Base-by-base conservation (phyloP, 1,284 basidiomycete genomes). In the Mycena citricolor region DNA sequence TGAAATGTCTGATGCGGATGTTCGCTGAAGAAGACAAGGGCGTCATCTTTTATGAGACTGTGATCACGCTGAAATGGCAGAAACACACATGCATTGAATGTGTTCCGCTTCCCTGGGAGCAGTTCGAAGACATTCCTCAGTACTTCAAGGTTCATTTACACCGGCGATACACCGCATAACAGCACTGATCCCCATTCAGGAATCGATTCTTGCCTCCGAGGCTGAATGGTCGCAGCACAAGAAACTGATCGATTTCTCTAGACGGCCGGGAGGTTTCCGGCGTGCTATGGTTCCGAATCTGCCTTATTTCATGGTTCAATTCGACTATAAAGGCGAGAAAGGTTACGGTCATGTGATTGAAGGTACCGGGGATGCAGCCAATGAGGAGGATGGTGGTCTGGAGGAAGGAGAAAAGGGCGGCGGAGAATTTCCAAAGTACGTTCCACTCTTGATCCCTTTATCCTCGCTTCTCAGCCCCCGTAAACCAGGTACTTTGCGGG, bases 291-390 rank as follows among this genome's bases (percentile, higher is more conserved):
- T 99, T 5, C 84, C 94, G 2, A 94, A 97, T 57, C 68, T 99
- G 32, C 97, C 97, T 0, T 99, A 99, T 69, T 99, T 99, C 62
- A 94, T 94, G 86, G 89, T 99, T 1, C 90, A 93, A 58, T 99
- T 94, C 68, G 97, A 99, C 67, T 80, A 99, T 69, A 94, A 93
- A 59, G 94, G 95, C 22, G 92, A 95, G 66, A 93, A 90, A 62
- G 94, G 94, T 1, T 99, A 94, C 61, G 97, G 97, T 0, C 97
- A 99, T 64, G 88, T 97, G 45, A 95, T 97, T 49, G 94, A 97
- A 62, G 94, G 94, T 1, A 78, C 81, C 1, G 83, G 79, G 19
- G 83, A 90, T 39, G 79, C 74, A 28, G 77, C 76, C 0, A 77
- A 74, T 11, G 76, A 78, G 14, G 83, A 80, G 30, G 84, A 85